A percentile compares a stretch with the other conserved stretches of the same genome.
Conservation (phyloP, 768 basidiomycete species). For the Suillus fuscotomentosus region DNA sequence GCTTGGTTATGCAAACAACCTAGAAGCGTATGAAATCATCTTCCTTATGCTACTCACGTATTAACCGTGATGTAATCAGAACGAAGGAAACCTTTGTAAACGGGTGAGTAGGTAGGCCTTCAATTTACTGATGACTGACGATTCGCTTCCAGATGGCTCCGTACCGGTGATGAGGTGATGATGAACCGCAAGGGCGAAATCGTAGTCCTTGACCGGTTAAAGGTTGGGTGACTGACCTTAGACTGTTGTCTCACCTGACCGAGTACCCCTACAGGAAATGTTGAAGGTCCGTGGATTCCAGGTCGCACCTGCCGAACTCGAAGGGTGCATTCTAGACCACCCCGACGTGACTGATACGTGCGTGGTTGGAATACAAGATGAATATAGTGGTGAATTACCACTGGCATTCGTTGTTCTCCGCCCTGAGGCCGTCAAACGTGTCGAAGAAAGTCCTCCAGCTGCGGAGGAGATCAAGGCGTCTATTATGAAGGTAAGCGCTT, state of each 20-base stretch:
- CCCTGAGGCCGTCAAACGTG: slow-evolving; percentile 36
- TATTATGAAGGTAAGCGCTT: slow-evolving; percentile 53
- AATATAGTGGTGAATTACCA: slow-evolving; percentile 75
- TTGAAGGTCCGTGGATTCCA: slow-evolving; percentile 61
- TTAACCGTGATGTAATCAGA: slow-evolving; percentile 32
- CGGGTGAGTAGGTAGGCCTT: slow-evolving; percentile 24
- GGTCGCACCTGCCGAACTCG: slow-evolving; percentile 66
- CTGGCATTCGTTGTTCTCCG: slow-evolving; percentile 64
- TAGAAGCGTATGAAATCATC: slow-evolving; percentile 48
- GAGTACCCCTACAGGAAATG: slow-evolving; percentile 48
- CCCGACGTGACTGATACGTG: slow-evolving; percentile 60
- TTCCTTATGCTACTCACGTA: neutral
- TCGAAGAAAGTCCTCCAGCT: slow-evolving; percentile 29
- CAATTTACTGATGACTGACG: neutral
- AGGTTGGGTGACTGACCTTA: slow-evolving; percentile 37
- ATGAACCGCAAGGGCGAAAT: slow-evolving; percentile 62
- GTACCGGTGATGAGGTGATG: slow-evolving; percentile 69
- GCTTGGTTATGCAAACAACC: slow-evolving; percentile 56
- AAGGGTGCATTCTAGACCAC: slow-evolving; percentile 62
- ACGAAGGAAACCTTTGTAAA: slow-evolving; percentile 63
- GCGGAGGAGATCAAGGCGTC: slow-evolving; percentile 34
- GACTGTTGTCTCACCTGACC: neutral
- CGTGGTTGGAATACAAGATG: slow-evolving; percentile 66
- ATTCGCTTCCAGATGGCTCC: slow-evolving; percentile 50
- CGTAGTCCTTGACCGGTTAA: slow-evolving; percentile 70